A percentile compares a stretch with the other conserved stretches of the same genome.
These are phyloP conservation scores for Aspergillus phoenicis DNA, from an alignment of 2,329 filamentous ascomycete genomes.

Conservation along the genomic window DNA sequence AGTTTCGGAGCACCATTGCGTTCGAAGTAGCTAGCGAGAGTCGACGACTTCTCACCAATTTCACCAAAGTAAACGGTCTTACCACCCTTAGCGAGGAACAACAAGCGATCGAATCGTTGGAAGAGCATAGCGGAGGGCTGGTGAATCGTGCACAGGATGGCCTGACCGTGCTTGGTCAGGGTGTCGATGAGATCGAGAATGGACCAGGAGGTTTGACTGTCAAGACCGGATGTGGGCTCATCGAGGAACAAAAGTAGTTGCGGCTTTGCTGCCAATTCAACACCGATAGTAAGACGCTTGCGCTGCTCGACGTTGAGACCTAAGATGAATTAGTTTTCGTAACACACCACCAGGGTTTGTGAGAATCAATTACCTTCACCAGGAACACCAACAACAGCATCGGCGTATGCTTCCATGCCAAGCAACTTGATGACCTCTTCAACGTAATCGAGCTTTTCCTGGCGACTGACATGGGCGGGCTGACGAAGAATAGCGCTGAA, in stretches of 20 bases:
- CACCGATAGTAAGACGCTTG: slow-evolving; percentile 85
- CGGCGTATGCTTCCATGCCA: slow-evolving; percentile 87
- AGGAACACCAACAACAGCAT: slow-evolving; percentile 86
- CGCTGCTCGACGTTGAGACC: slow-evolving; percentile 64
- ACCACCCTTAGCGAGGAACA: slow-evolving; percentile 67
- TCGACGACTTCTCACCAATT: slow-evolving; percentile 62
- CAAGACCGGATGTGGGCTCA: slow-evolving; percentile 91
- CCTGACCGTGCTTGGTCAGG: slow-evolving; percentile 83
- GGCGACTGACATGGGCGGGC: slow-evolving; percentile 68
- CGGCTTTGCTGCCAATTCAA: slow-evolving; percentile 93
- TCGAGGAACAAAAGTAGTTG: slow-evolving; percentile 88
- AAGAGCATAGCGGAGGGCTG: slow-evolving; percentile 96
- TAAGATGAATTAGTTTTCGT: slow-evolving; percentile 17
- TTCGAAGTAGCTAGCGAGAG: slow-evolving; percentile 66
- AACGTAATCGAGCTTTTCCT: slow-evolving; percentile 84
- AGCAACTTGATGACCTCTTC: slow-evolving; percentile 88
- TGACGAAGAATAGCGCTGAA: slow-evolving; percentile 87
- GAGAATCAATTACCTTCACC: slow-evolving; percentile 65
- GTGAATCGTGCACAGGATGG: slow-evolving; percentile 95
- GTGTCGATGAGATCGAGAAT: slow-evolving; percentile 88
- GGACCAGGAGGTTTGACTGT: slow-evolving; percentile 90
- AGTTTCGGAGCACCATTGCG: slow-evolving; percentile 64
- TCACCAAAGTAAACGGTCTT: slow-evolving; percentile 71
- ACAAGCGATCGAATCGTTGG: slow-evolving; percentile 72
- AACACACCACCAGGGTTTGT: not conserved